Evolutionary conservation across 345 rosid genomes (phyloP).

Genomic region (Mangifera indica): DNA sequence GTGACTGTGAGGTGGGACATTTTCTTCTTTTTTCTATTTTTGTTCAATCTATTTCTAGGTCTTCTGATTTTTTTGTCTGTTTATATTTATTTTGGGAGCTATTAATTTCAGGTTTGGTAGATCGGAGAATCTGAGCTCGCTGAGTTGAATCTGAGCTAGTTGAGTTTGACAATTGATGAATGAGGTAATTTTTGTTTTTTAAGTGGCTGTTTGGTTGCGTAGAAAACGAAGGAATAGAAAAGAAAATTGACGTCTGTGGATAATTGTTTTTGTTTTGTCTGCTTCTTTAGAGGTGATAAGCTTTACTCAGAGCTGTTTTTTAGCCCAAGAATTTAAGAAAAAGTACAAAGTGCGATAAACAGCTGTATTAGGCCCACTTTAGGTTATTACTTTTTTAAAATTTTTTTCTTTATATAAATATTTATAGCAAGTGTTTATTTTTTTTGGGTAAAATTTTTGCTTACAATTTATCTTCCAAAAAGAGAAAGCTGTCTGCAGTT

Average conservation of each 20-base stretch:
- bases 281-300: slow-evolving; percentile 17
- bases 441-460: no score
- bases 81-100: slow-evolving; percentile 7
- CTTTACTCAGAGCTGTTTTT: slow-evolving; percentile 6
- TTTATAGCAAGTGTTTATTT: not conserved
- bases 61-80: slow-evolving; percentile 1
- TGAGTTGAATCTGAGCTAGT: slow-evolving; percentile 13
- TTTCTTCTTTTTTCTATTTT: not conserved
- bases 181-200: slow-evolving; percentile 28
- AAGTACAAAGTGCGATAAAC: not conserved
- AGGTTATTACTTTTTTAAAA: not conserved
- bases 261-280: slow-evolving; percentile 5
- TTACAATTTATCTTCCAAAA: not conserved
- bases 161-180: slow-evolving; percentile 21
- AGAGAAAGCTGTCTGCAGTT: no score
- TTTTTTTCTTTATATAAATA: not conserved
- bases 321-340: not conserved
- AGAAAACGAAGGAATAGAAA: slow-evolving; percentile 27
- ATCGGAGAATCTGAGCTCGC: slow-evolving; percentile 33
- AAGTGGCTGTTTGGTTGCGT: slow-evolving; percentile 30
- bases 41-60: slow-evolving; percentile 11
- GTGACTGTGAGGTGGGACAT: slow-evolving; percentile 23
- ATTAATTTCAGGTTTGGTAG: slow-evolving; percentile 9
- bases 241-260: not conserved
- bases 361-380: slow-evolving; percentile 23